Base-by-base conservation (phyloP, 495 filamentous ascomycete genomes). In the Cladorrhinum samala region DNA sequence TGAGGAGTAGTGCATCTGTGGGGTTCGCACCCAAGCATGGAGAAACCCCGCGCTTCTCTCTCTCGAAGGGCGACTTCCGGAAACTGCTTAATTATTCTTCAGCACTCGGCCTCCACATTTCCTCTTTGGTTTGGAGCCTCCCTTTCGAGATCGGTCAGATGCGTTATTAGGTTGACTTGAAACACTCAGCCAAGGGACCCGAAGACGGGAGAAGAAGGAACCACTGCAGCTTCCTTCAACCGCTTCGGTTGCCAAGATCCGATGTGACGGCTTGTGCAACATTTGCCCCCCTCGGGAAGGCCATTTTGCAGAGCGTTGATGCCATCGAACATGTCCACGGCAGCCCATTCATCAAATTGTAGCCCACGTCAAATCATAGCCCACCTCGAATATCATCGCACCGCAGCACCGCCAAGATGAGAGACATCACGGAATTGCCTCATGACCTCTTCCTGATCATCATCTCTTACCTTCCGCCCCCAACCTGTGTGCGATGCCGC, bases 361-460 rank as follows among this genome's bases (percentile, higher is more conserved):
- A 27, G 6, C 36, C 21, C 41, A 13, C 14, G 23, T n/a, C 11
- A 41, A 13, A 36, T 23, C 36, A 39, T 41, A 41, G 17, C 19
- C n/a, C 36, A 51, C 9, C 38, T 18, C 42, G 16, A 13, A 46
- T 38, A 14, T 16, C 20, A 44, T 36, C 48, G 2, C 16, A 24
- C 21, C 20, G 9, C 21, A 17, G 2, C 18, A 44, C 40, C 23
- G 14, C 23, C 45, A 67, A 37, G 17, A 68, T 67, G 66, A 65
- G 57, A 49, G 72, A 74, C 53, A 69, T 86, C 33, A 72, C 78
- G 11, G 62, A 71, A 5, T 66, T 78, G n/a, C 76, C 74, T 37
- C 70, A 73, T 51, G 82, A 83, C 21, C 63, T 80, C 2, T 76
- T 78, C 39, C 64, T 82, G 14, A 40, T 81, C 8, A 67, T 85